phyloP scores from a whole-genome alignment of 225 moss, liverwort and hornwort genomes.

The Rhytidiadelphus loreus region DNA sequence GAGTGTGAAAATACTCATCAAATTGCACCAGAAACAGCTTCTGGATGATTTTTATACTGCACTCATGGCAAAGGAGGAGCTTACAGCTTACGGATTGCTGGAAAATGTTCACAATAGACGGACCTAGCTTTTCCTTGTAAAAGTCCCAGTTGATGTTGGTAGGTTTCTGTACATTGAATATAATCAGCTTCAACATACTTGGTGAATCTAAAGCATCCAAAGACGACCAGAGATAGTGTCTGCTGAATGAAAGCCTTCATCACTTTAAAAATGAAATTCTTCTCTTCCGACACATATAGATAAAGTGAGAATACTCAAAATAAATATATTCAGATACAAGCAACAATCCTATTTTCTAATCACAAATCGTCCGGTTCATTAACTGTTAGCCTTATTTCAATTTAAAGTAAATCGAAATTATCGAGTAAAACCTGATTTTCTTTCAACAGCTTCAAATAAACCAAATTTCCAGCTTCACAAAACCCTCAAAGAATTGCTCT shows the following conservation, averaged over 20 bases:
- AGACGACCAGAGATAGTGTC: not conserved
- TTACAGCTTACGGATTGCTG: conserved; percentile 59
- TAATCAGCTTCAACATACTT: not conserved
- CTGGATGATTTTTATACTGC: not conserved
- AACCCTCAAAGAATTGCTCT: not conserved
- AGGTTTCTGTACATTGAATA: conserved; percentile 52
- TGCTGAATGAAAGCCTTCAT: not conserved
- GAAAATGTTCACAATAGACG: conserved; percentile 82
- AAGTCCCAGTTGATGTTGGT: conserved; percentile 82
- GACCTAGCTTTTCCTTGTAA: conserved; percentile 70
- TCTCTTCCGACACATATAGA: not conserved
- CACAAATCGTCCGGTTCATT: not conserved
- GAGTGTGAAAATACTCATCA: not conserved
- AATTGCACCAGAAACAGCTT: not conserved
- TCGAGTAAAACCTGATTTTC: not conserved
- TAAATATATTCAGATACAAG: not conserved
- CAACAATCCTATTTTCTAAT: not conserved
- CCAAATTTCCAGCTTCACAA: not conserved
- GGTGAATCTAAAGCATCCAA: not conserved
- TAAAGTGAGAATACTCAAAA: not conserved
- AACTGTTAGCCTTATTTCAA: not conserved
- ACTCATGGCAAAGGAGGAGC: not conserved
- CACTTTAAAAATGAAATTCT: not conserved
- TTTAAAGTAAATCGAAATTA: not conserved
- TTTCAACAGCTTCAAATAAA: conserved; percentile 2